Conservation (phyloP, 148 eudicot genomes). For the Salicornia ramosissima region DNA sequence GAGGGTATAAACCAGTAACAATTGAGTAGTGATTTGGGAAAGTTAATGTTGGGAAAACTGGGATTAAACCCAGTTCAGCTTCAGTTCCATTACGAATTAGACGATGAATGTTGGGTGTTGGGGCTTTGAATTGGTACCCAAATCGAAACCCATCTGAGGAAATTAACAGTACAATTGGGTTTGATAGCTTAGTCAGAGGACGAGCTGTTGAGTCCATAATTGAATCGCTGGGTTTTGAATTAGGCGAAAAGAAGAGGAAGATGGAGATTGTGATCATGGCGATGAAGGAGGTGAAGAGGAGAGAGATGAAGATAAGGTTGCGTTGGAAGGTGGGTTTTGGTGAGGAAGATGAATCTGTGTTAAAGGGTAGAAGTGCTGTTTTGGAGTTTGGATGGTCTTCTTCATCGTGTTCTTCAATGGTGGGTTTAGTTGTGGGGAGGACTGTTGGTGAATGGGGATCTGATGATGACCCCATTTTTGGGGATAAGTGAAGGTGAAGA, state of each 20-base stretch:
- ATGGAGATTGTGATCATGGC: constrained; percentile 25
- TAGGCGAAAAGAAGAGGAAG: constrained; percentile 34
- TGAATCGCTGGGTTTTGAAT: constrained; percentile 20
- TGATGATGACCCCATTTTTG: constrained; percentile 28
- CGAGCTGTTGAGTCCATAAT: constrained; percentile 35
- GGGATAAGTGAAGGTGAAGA: not conserved
- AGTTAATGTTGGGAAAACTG: constrained; percentile 85
- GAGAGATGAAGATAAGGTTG: constrained; percentile 31
- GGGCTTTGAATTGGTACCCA: constrained; percentile 77
- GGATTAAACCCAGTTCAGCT: constrained; percentile 63
- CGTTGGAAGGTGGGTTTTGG: not conserved
- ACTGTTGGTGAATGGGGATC: not conserved
- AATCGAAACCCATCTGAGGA: constrained; percentile 92
- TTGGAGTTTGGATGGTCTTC: constrained; percentile 38
- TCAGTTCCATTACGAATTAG: constrained; percentile 69
- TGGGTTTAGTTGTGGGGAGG: constrained; percentile 17
- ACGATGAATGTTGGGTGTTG: constrained; percentile 55
- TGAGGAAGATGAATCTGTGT: constrained; percentile 28
- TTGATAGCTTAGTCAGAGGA: constrained; percentile 40
- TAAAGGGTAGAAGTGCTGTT: constrained; percentile 39
- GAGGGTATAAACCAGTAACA: constrained; percentile 75
- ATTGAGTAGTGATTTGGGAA: constrained; percentile 91
- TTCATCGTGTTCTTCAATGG: constrained; percentile 20
- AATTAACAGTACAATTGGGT: constrained; percentile 55
- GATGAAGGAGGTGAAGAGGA: constrained; percentile 34